These are phyloP conservation scores for Plasmodium ovale DNA, from an alignment of 169 alveolate genomes.

Conservation along the genomic window DNA sequence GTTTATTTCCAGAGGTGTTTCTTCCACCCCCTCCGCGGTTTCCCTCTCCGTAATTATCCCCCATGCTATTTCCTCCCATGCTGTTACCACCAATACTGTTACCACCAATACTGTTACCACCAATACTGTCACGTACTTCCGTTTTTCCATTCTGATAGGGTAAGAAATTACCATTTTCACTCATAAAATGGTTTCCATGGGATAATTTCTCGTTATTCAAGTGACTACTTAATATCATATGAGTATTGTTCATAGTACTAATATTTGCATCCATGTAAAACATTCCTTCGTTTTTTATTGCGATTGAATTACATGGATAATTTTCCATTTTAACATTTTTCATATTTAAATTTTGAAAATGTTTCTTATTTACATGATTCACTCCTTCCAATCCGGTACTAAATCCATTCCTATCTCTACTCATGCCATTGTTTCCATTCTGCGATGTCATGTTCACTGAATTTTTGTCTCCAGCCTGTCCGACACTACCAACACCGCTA, in stretches of 20 bases:
- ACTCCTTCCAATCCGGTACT: conserved; percentile 8
- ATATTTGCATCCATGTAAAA: background rate
- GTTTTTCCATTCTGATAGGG: background rate
- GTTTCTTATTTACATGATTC: conserved; percentile 27
- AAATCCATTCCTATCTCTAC: conserved; percentile 10
- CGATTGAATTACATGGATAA: conserved; percentile 15
- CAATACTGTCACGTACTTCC: background rate
- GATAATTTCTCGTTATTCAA: background rate
- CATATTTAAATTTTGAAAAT: conserved; percentile 32
- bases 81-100: background rate
- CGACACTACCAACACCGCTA: too few species aligned
- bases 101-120: background rate
- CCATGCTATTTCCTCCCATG: background rate
- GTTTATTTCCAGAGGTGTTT: background rate
- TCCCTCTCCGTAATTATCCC: background rate
- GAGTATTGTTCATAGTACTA: background rate
- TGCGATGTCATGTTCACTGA: background rate
- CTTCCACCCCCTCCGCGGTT: background rate
- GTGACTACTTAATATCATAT: background rate
- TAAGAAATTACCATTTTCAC: background rate
- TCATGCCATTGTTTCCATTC: conserved; percentile 13
- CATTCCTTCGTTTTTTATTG: conserved; percentile 17
- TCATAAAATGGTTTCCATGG: background rate
- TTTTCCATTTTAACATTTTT: conserved; percentile 39
- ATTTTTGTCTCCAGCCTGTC: background rate